Evolutionary conservation across 192 early-diverging fungal species (phyloP).

Genomic region (Dissophora ornata): DNA sequence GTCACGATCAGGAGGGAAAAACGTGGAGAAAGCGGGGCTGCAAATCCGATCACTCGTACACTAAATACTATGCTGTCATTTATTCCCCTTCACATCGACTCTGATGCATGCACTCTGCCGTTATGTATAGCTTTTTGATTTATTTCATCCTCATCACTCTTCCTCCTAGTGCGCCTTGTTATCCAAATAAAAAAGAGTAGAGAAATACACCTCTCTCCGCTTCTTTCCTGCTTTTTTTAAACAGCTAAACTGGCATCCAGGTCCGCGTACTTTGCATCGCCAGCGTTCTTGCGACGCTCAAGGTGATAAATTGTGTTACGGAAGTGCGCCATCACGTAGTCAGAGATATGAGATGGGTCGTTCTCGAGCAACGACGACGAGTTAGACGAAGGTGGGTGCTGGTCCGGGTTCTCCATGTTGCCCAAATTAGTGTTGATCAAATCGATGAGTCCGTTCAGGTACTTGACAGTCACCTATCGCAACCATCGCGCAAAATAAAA

Average conservation of each 20-base stretch:
- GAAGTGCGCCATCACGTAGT: constrained; percentile 79
- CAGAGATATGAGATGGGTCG: constrained; percentile 65
- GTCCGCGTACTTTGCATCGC: constrained; percentile 45
- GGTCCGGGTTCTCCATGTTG: constrained; percentile 80
- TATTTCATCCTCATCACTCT: too few species aligned
- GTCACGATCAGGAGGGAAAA: too few species aligned
- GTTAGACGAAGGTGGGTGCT: constrained; percentile 68
- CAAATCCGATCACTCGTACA: too few species aligned
- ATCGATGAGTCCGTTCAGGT: constrained; percentile 94
- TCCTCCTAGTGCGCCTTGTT: too few species aligned
- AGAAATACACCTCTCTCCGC: not conserved
- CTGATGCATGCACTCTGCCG: too few species aligned
- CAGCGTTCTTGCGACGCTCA: constrained; percentile 58
- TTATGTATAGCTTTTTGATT: too few species aligned
- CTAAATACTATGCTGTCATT: too few species aligned
- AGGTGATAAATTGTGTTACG: constrained; percentile 75
- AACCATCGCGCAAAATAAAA: too few species aligned
- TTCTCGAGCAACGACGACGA: constrained; percentile 72
- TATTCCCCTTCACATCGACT: too few species aligned
- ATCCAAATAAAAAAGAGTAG: too few species aligned
- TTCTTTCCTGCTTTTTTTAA: not conserved
- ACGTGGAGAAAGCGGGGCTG: too few species aligned
- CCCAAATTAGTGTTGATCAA: constrained; percentile 88
- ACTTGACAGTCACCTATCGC: constrained; percentile 92
- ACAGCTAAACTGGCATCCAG: constrained; percentile 37